A percentile compares a stretch with the other conserved stretches of the same genome.
Evolutionary conservation across 441 rosid genomes (phyloP).

Genomic region (Metrosideros polymorpha): DNA sequence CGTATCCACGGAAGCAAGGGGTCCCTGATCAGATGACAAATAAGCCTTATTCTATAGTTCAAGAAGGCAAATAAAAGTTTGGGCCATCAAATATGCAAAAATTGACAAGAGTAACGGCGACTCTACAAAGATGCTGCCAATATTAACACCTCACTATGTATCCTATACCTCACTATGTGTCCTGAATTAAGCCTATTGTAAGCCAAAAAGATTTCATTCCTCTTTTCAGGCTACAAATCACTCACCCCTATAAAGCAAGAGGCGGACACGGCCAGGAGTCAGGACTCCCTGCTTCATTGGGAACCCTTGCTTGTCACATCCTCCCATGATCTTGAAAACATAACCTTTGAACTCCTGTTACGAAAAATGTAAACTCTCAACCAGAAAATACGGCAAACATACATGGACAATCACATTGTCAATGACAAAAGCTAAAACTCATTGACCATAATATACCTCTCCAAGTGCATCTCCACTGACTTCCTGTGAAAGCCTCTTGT

Average conservation of each 20-base stretch:
- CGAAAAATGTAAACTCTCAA: not conserved
- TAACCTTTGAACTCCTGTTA: conserved; percentile 8
- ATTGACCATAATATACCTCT: not conserved
- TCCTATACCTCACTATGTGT: not conserved
- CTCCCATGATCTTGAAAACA: conserved; percentile 14
- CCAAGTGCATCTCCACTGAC: conserved; percentile 9
- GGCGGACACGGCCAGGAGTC: conserved; percentile 14
- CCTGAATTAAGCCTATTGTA: not conserved
- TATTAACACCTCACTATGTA: not conserved
- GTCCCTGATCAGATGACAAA: not conserved
- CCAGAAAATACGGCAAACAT: not conserved
- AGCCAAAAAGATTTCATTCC: not conserved
- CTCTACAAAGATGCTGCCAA: not conserved
- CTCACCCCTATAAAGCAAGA: conserved; percentile 6
- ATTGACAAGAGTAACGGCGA: not conserved
- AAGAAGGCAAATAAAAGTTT: not conserved
- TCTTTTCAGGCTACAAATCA: not conserved
- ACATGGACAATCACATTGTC: not conserved
- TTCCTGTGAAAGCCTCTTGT: conserved; percentile 10
- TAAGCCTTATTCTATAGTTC: not conserved
- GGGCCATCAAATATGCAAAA: not conserved
- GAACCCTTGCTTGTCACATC: conserved; percentile 14
- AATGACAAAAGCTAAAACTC: not conserved
- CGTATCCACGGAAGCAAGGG: conserved; percentile 1
- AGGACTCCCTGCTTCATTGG: conserved; percentile 15